phyloP scores from a whole-genome alignment of 805 yeast species.

The Ogataea methanolica region DNA sequence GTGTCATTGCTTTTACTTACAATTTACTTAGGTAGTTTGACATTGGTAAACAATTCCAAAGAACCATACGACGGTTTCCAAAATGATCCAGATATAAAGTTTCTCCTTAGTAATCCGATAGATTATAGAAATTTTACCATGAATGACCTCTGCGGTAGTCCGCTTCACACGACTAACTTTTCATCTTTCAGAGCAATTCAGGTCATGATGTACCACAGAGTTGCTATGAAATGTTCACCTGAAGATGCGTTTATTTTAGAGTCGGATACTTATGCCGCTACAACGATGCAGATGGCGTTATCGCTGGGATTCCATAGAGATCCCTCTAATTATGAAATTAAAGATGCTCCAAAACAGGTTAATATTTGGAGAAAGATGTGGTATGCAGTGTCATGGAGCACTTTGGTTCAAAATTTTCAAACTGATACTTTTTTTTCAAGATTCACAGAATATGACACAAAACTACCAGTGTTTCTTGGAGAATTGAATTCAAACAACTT shows the following conservation, averaged over 20 bases:
- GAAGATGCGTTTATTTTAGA: slow-evolving; percentile 43
- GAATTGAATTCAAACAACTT: slow-evolving; percentile 28
- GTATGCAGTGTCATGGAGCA: slow-evolving; percentile 41
- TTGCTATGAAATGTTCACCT: slow-evolving; percentile 40
- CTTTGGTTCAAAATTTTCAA: slow-evolving; percentile 38
- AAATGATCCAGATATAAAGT: slow-evolving; percentile 27
- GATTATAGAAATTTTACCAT: slow-evolving; percentile 32
- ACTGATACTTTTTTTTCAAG: slow-evolving; percentile 25
- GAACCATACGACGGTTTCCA: slow-evolving; percentile 24
- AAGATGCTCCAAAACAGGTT: slow-evolving; percentile 30
- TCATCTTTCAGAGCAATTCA: slow-evolving; percentile 40
- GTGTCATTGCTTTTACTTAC: slow-evolving; percentile 38
- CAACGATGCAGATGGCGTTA: slow-evolving; percentile 40
- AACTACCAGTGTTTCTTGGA: slow-evolving; percentile 34
- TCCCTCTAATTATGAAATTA: slow-evolving; percentile 29
- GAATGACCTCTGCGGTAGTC: slow-evolving; percentile 36
- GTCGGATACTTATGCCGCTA: slow-evolving; percentile 33
- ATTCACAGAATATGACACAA: slow-evolving; percentile 38
- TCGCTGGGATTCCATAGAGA: slow-evolving; percentile 46
- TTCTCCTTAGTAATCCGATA: slow-evolving; percentile 36
- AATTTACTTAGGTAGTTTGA: slow-evolving; percentile 37
- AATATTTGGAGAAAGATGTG: slow-evolving; percentile 58
- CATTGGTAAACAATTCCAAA: slow-evolving; percentile 26
- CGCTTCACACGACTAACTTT: slow-evolving; percentile 35
- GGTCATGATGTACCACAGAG: slow-evolving; percentile 35